Conservation (phyloP, 2,329 filamentous ascomycete genomes). For the Pestalotiopsis sp. region DNA sequence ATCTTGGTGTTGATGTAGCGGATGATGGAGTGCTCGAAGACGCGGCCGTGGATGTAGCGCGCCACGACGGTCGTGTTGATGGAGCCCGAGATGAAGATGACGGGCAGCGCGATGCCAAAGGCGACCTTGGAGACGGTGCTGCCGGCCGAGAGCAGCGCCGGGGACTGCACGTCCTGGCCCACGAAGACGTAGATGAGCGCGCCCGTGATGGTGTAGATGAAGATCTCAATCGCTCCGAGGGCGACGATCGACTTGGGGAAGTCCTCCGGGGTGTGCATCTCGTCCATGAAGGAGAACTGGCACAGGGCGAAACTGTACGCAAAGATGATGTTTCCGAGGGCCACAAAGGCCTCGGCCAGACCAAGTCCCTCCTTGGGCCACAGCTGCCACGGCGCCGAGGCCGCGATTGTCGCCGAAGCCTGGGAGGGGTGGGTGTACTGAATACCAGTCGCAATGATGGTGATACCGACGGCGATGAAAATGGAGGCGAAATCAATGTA, state of each 20-base stretch:
- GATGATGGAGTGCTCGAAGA: slow-evolving; percentile 32
- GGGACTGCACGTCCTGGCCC: slow-evolving; percentile 58
- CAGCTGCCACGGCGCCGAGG: slow-evolving; percentile 24
- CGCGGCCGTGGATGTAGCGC: slow-evolving; percentile 35
- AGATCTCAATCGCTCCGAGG: slow-evolving; percentile 56
- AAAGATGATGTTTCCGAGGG: slow-evolving; percentile 64
- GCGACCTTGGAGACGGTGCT: slow-evolving; percentile 59
- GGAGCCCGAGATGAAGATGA: slow-evolving; percentile 66
- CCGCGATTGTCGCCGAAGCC: slow-evolving; percentile 21
- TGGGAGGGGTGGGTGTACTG: slow-evolving; percentile 21
- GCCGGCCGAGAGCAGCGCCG: slow-evolving; percentile 61
- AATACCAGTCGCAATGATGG: slow-evolving; percentile 61
- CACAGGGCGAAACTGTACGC: slow-evolving; percentile 53
- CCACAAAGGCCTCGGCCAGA: slow-evolving; percentile 52
- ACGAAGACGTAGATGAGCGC: slow-evolving; percentile 65
- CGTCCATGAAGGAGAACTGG: slow-evolving; percentile 40
- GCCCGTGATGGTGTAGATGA: slow-evolving; percentile 62
- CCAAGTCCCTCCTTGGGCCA: slow-evolving; percentile 35
- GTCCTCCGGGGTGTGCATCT: slow-evolving; percentile 42
- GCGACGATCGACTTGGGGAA: slow-evolving; percentile 46
- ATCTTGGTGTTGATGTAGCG: slow-evolving; percentile 36
- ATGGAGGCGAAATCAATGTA: slow-evolving; percentile 63
- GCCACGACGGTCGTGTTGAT: slow-evolving; percentile 60
- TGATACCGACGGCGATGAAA: slow-evolving; percentile 57
- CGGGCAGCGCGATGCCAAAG: slow-evolving; percentile 65